Percentiles rank a stretch among this genome's conserved stretches.
Conservation (phyloP, 2,329 filamentous ascomycete species). For the Thermochaetoides dissita region DNA sequence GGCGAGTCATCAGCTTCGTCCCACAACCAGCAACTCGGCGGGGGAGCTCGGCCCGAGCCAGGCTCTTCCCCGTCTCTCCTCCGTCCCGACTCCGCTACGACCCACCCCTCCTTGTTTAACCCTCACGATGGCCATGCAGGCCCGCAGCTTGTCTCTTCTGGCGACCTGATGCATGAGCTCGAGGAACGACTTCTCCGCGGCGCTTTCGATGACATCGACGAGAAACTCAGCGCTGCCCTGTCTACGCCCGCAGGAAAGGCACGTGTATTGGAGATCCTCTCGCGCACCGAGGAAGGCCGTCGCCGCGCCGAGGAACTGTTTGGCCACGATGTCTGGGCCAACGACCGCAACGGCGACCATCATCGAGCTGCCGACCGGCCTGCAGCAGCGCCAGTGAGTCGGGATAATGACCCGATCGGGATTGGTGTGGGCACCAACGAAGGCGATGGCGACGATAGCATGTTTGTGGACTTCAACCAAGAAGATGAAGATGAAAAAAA, state of each 20-base stretch:
- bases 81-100: constrained; percentile 22
- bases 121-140: constrained; percentile 23
- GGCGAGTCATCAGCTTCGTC: constrained; percentile 22
- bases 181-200: constrained; percentile 38
- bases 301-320: constrained; percentile 37
- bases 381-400: neutral
- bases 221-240: constrained; percentile 31
- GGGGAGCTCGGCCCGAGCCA: constrained; percentile 3
- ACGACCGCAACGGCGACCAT: constrained; percentile 6
- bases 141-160: constrained; percentile 28
- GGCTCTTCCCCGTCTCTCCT: constrained; percentile 12
- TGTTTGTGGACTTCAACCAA: constrained; percentile 43
- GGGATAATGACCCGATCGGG: constrained; percentile 16
- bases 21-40: constrained; percentile 17
- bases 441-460: constrained; percentile 35
- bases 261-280: constrained; percentile 39
- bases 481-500: constrained; percentile 34
- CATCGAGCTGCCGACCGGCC: neutral
- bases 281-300: constrained; percentile 35
- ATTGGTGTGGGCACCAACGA: constrained; percentile 21
- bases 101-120: constrained; percentile 31
- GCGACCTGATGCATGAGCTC: constrained; percentile 27
- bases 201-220: constrained; percentile 17
- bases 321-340: constrained; percentile 34
- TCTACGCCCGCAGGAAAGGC: constrained; percentile 29